phyloP scores from a whole-genome alignment of 2,329 filamentous ascomycete genomes.

The Cordyceps fumosorosea region DNA sequence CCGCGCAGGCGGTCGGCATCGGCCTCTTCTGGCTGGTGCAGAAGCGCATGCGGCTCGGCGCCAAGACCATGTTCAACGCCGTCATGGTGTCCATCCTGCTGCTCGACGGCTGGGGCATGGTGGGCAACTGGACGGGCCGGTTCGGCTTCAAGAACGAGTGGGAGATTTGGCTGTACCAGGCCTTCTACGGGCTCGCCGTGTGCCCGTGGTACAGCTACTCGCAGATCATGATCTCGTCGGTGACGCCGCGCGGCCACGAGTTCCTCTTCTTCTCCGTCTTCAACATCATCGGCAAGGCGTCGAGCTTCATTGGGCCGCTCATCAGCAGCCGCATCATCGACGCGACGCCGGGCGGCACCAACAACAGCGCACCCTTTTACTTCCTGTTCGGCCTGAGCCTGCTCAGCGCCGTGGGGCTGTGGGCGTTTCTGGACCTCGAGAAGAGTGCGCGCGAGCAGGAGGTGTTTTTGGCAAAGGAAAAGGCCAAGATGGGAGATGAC shows the following conservation, averaged over 20 bases:
- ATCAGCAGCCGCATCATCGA: slow-evolving; percentile 66
- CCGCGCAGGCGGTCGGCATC: slow-evolving; percentile 56
- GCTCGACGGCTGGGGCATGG: slow-evolving; percentile 44
- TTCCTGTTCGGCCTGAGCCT: slow-evolving; percentile 55
- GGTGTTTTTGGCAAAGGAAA: slow-evolving; percentile 39
- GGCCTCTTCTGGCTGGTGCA: slow-evolving; percentile 56
- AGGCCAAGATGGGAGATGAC: slow-evolving; percentile 15
- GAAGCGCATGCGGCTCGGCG: slow-evolving; percentile 49
- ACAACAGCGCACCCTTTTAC: slow-evolving; percentile 59
- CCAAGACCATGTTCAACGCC: slow-evolving; percentile 63
- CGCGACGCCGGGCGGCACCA: slow-evolving; percentile 43
- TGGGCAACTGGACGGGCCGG: slow-evolving; percentile 38
- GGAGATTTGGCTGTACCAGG: slow-evolving; percentile 41
- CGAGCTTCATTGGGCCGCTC: slow-evolving; percentile 60
- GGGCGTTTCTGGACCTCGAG: slow-evolving; percentile 52
- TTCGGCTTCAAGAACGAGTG: slow-evolving; percentile 40
- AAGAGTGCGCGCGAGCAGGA: slow-evolving; percentile 55
- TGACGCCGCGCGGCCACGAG: slow-evolving; percentile 61
- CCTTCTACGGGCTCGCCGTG: slow-evolving; percentile 58
- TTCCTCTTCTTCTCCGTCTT: slow-evolving; percentile 66
- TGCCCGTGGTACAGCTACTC: slow-evolving; percentile 66
- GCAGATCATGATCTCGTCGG: slow-evolving; percentile 65
- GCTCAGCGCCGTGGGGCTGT: slow-evolving; percentile 46
- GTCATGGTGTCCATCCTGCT: slow-evolving; percentile 56
- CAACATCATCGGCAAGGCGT: slow-evolving; percentile 62